These are phyloP conservation scores for Xylariaceae sp. DNA, from an alignment of 2,329 filamentous ascomycete species.

Conservation along the genomic window DNA sequence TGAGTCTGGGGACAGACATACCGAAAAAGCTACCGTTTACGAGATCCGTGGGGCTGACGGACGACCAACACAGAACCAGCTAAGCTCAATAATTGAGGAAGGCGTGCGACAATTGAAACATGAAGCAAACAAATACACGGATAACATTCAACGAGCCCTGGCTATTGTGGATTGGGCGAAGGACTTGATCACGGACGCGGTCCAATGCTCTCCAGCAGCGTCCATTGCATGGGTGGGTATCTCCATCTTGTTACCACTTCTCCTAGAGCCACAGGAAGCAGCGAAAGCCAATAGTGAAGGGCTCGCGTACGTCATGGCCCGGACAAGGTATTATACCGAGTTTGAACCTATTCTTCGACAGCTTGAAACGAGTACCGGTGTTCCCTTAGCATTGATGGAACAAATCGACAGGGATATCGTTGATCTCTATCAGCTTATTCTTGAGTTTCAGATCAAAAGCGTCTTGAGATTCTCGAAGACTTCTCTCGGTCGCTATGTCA, in stretches of 20 bases:
- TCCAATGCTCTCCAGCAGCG: conserved; percentile 29
- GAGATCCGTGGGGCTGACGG: too few species aligned
- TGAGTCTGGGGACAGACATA: too few species aligned
- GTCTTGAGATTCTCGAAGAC: conserved; percentile 31
- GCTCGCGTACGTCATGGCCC: conserved; percentile 32
- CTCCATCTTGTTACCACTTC: conserved; percentile 33
- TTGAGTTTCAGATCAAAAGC: conserved; percentile 34
- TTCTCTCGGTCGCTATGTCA: conserved; percentile 2
- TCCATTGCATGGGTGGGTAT: conserved; percentile 35
- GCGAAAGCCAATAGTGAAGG: conserved; percentile 31
- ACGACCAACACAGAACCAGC: too few species aligned
- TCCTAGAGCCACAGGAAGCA: conserved; percentile 29
- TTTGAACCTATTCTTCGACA: conserved; percentile 27
- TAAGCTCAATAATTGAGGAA: too few species aligned
- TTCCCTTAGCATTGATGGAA: conserved; percentile 7
- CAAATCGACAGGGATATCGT: conserved; percentile 19
- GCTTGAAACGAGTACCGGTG: conserved; percentile 1
- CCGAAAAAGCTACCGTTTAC: too few species aligned
- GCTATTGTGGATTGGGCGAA: conserved; percentile 21
- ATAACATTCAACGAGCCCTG: conserved; percentile 23
- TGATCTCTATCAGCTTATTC: conserved; percentile 30
- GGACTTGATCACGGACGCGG: conserved; percentile 23
- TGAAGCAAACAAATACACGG: conserved; percentile 15
- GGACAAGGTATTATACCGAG: conserved; percentile 31
- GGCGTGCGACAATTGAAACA: not conserved